Base-by-base conservation (phyloP, 371 early-diverging fungal genomes). In the Mortierella sp. region DNA sequence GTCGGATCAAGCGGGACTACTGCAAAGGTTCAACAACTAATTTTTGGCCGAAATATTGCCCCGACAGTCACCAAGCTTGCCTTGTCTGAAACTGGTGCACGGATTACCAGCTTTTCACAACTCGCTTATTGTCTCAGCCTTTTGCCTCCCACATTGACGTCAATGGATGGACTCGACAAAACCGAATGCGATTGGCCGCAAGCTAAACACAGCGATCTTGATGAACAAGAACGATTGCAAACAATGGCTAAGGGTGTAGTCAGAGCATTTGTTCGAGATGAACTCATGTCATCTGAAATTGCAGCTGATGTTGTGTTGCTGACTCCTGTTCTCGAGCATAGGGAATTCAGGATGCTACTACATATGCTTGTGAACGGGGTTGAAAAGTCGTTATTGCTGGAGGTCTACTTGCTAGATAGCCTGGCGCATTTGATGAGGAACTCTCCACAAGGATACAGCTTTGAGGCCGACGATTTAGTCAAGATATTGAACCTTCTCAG, bases 381-480 rank as follows among this genome's bases (percentile, higher is more conserved):
- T 39, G 49, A 45, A 22, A 16, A 43, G 14, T 47, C 47, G 0
- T 47, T 37, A n/a, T 35, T 64, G 49, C 35, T 70, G 22, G 58
- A 70, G n/a, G 30, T 32, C 37, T 28, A 64, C 5, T 18, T 37
- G 6, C 64, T 71, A 11, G 64, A 71, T 11, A 64, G 64, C 1
- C 64, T 71, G 28, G 58, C 55, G 5, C 14, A 64, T 12, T 18
- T 64, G 20, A 9, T 71, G 1, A 43, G 55, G 14, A 18, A 58
- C 40, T 49, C 60, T 0, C 26, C 14, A 22, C 8, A 3, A 11
- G 60, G 51, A 2, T 1, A 32, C n/a, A 43, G 55, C 24, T 32
- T 71, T 32, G 20, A 58, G 30, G 32, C 47, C 24, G 71, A 28
- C 5, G 71, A 71, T 59, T 32, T 64, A 16, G 60, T 71, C 62